Conservation (phyloP, 148 eudicot genomes). For the Persicaria maculosa region DNA sequence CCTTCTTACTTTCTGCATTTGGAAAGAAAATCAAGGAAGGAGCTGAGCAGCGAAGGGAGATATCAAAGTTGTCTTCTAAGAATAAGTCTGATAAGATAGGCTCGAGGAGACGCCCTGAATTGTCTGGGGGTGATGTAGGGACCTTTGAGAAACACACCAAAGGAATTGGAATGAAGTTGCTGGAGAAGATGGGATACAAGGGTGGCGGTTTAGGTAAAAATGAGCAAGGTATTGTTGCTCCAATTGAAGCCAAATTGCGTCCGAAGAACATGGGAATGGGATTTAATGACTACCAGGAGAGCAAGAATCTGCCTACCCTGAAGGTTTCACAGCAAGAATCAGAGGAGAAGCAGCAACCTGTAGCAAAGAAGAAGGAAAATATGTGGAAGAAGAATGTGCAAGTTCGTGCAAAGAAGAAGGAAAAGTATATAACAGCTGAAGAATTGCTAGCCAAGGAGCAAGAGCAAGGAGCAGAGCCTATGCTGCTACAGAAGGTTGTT, state of each 20-base stretch:
- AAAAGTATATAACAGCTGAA: conserved; percentile 58
- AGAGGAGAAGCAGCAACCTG: conserved; percentile 33
- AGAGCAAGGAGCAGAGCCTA: conserved; percentile 49
- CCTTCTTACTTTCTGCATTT: conserved; percentile 57
- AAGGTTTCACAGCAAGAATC: conserved; percentile 28
- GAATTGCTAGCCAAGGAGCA: conserved; percentile 73
- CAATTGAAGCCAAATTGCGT: conserved; percentile 72
- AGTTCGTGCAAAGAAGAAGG: conserved; percentile 39
- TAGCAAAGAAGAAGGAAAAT: conserved; percentile 38
- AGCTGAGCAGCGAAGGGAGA: conserved; percentile 57
- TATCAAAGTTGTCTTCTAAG: conserved; percentile 24
- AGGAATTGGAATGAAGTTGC: conserved; percentile 71
- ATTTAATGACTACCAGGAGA: conserved; percentile 65
- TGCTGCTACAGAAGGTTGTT: conserved; percentile 62
- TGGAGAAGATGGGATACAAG: conserved; percentile 75
- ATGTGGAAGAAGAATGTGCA: conserved; percentile 58
- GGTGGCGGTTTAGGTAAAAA: conserved; percentile 88
- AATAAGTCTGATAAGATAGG: conserved; percentile 26
- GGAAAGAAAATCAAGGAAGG: conserved; percentile 67
- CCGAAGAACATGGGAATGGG: conserved; percentile 91
- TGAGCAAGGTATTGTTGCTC: conserved; percentile 74
- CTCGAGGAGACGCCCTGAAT: conserved; percentile 28
- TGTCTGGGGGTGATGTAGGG: conserved; percentile 35
- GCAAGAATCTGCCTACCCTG: conserved; percentile 26
- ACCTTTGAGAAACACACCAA: conserved; percentile 67